These are phyloP conservation scores for Staphylotrichum longicolle DNA, from an alignment of 495 filamentous ascomycete species.

Conservation along the genomic window DNA sequence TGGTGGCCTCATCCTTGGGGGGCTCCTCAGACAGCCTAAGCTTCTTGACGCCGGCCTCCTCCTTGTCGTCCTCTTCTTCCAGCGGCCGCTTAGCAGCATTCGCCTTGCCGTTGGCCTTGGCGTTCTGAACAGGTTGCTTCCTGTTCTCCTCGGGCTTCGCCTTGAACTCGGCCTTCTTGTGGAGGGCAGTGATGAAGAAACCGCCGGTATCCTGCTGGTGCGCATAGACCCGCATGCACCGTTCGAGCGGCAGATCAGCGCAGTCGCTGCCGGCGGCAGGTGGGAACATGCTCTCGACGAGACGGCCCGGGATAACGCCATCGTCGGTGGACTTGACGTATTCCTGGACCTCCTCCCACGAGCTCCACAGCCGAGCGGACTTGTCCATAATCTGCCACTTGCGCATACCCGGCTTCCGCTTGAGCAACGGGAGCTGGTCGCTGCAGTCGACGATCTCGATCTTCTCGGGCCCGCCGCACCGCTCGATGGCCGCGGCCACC, in stretches of 20 bases:
- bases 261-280: slow-evolving; percentile 53
- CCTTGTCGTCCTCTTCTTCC: slow-evolving; percentile 36
- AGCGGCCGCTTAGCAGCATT: slow-evolving; percentile 39
- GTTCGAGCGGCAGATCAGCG: slow-evolving; percentile 69
- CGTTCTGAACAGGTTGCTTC: slow-evolving; percentile 50
- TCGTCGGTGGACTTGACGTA: slow-evolving; percentile 55
- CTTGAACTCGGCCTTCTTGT: slow-evolving; percentile 86
- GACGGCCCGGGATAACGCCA: slow-evolving; percentile 52
- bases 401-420: slow-evolving; percentile 68
- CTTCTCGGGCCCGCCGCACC: slow-evolving; percentile 80
- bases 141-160: slow-evolving; percentile 70
- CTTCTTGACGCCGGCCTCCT: slow-evolving; percentile 38
- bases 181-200: slow-evolving; percentile 94
- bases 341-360: slow-evolving; percentile 73
- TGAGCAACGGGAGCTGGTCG: slow-evolving; percentile 69
- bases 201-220: slow-evolving; percentile 94
- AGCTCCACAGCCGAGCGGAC: slow-evolving; percentile 68
- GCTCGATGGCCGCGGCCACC: slow-evolving; percentile 72
- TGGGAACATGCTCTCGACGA: slow-evolving; percentile 82
- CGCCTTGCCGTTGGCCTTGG: slow-evolving; percentile 42
- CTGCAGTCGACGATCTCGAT: slow-evolving; percentile 81
- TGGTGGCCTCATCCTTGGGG: slow-evolving; percentile 28
- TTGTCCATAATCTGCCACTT: slow-evolving; percentile 90
- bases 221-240: slow-evolving; percentile 89
- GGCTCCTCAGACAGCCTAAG: slow-evolving; percentile 36